Percentiles rank a stretch among this genome's conserved stretches.
These are phyloP conservation scores for Draba incana DNA, from an alignment of 345 rosid species.

Conservation along the genomic window DNA sequence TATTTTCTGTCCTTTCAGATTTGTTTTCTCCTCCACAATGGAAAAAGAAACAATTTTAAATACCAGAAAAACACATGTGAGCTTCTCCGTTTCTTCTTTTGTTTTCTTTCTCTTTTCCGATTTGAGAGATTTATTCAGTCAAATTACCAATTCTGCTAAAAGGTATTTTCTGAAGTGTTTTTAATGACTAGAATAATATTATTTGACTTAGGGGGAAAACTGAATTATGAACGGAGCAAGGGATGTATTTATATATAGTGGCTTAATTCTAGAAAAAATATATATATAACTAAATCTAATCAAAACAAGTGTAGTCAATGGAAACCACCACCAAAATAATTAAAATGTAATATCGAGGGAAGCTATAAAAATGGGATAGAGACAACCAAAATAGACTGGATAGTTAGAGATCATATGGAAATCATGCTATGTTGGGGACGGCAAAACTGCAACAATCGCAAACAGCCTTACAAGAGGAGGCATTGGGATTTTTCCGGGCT, in stretches of 20 bases:
- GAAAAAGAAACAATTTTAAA: conserved; percentile 21
- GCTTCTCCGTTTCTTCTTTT: conserved; percentile 35
- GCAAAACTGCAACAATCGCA: no score
- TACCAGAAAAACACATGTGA: conserved; percentile 30
- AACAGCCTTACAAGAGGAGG: no score
- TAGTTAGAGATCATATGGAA: no score
- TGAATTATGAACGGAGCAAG: background rate
- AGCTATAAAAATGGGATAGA: no score
- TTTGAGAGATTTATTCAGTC: conserved; percentile 21
- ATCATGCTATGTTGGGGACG: no score
- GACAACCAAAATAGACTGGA: no score
- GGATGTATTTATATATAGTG: background rate
- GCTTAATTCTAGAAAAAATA: no score
- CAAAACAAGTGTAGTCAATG: no score
- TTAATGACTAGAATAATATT: conserved; percentile 37
- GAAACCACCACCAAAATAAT: no score
- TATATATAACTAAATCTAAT: no score
- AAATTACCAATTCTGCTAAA: conserved; percentile 39
- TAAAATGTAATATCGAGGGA: no score
- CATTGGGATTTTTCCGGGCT: no score
- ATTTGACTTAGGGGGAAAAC: background rate
- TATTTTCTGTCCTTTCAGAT: background rate
- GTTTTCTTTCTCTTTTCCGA: conserved; percentile 9
- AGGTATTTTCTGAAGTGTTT: conserved; percentile 28
- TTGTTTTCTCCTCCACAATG: conserved; percentile 16